Evolutionary conservation across 371 early-diverging fungal genomes (phyloP), one percentile per base, ranked within the genome.

Genomic region (Lichtheimia ramosa): DNA sequence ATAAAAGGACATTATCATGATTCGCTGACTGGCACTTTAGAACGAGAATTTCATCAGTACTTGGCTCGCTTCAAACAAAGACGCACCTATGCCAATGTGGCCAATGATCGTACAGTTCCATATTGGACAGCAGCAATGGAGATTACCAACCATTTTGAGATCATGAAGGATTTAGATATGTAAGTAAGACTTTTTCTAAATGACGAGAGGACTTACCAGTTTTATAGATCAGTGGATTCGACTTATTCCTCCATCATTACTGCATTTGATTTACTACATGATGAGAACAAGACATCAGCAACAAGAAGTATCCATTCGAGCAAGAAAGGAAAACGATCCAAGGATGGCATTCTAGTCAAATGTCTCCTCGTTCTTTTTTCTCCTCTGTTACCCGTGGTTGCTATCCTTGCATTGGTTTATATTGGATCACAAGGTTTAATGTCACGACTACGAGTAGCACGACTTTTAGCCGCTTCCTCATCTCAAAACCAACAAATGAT

Each of bases 81-180:
- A 23, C 64, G 79, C 1, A 43, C 77, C 5, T 90, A 87, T 65
- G 90, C 88, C n/a, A 93, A 93, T 59, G 72, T 83, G 1, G 58
- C 62, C 4, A 86, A 87, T 65, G 93, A 93, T 66, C 80, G 84
- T 12, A 83, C 85, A 1, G 91, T 91, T 0, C 81, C 85, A 10
- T 89, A 83, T 61, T 83, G 83, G 81, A 88, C 87, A 4, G 83
- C 87, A n/a, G 81, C 83, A 4, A 76, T 89, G 49, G 71, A 79
- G 34, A 58, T 68, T 23, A 64, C 64, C 18, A 72, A 89, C 58
- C 83, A 84, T n/a, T 83, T 84, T 48, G 48, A 64, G 10, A 63
- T 73, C 6, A 60, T 74, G 1, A 70, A 79, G 16, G 51, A 76
- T 2, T 56, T 85, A 16, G 62, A 79, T 14, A 66, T 85, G 75